These are phyloP conservation scores for Dioscorea alata DNA, from an alignment of 106 monocot genomes.

Conservation along the genomic window DNA sequence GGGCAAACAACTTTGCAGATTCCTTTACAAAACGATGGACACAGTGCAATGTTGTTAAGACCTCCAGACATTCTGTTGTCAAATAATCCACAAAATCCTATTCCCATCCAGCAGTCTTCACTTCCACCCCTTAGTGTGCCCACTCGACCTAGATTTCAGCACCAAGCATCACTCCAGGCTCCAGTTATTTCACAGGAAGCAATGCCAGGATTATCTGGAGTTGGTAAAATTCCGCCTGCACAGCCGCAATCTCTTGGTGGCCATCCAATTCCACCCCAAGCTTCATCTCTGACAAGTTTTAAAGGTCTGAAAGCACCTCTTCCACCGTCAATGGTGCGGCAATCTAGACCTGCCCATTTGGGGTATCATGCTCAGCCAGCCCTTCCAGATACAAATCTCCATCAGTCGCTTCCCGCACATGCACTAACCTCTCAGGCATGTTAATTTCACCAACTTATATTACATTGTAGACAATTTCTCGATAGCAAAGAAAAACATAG, in stretches of 20 bases:
- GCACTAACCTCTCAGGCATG: slow-evolving; percentile 42
- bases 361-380: slow-evolving; percentile 20
- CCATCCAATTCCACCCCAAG: slow-evolving; percentile 10
- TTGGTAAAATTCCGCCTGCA: slow-evolving; percentile 3
- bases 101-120: slow-evolving; percentile 17
- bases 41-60: slow-evolving; percentile 20
- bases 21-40: slow-evolving; percentile 24
- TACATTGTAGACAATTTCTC: no score
- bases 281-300: slow-evolving; percentile 23
- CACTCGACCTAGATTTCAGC: slow-evolving; percentile 30
- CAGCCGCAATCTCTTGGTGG: slow-evolving; percentile 16
- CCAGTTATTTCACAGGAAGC: slow-evolving; percentile 16
- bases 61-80: slow-evolving; percentile 19
- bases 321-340: slow-evolving; percentile 33
- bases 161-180: slow-evolving; percentile 13
- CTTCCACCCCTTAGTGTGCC: slow-evolving; percentile 20
- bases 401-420: slow-evolving; percentile 19
- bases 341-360: slow-evolving; percentile 20
- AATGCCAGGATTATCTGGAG: slow-evolving; percentile 21
- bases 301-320: slow-evolving; percentile 29
- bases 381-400: slow-evolving; percentile 18
- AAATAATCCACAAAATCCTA: slow-evolving; percentile 19
- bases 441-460: no score
- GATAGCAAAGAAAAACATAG: no score
- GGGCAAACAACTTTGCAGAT: slow-evolving; percentile 23